phyloP scores from a whole-genome alignment of 768 basidiomycete genomes.

The Suillus weaverae region DNA sequence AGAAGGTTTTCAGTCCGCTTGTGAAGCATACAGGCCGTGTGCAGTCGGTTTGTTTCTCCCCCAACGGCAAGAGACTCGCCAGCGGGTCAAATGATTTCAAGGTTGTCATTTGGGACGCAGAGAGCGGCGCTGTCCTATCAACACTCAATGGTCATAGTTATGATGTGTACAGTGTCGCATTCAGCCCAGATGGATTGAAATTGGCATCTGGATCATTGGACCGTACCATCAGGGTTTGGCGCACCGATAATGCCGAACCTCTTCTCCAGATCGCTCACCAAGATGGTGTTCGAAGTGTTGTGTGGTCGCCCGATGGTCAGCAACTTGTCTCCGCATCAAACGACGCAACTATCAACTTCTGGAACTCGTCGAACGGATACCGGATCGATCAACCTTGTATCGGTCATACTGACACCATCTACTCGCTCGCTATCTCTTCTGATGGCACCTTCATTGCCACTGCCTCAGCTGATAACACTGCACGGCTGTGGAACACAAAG shows the following conservation, averaged over 20 bases:
- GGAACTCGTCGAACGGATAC: neutral
- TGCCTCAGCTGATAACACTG: neutral
- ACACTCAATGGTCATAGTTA: neutral
- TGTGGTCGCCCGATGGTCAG: neutral
- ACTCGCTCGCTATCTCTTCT: neutral
- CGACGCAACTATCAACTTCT: neutral
- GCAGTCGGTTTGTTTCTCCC: neutral
- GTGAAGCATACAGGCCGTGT: neutral
- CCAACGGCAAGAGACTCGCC: neutral
- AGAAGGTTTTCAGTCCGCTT: neutral
- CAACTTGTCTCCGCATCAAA: neutral
- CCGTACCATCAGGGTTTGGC: neutral
- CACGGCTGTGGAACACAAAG: neutral
- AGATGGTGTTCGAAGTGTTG: neutral
- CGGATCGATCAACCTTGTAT: neutral
- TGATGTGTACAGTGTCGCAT: neutral
- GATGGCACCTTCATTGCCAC: neutral
- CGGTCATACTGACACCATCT: neutral
- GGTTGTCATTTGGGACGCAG: neutral
- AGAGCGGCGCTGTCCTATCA: neutral
- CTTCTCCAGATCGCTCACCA: neutral
- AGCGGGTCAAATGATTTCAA: neutral
- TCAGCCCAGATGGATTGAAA: neutral
- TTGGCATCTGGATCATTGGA: neutral
- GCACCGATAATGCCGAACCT: neutral